Evolutionary conservation across 352 stramenopile species (phyloP).

Genomic region (Phytopythium kandeliae): DNA sequence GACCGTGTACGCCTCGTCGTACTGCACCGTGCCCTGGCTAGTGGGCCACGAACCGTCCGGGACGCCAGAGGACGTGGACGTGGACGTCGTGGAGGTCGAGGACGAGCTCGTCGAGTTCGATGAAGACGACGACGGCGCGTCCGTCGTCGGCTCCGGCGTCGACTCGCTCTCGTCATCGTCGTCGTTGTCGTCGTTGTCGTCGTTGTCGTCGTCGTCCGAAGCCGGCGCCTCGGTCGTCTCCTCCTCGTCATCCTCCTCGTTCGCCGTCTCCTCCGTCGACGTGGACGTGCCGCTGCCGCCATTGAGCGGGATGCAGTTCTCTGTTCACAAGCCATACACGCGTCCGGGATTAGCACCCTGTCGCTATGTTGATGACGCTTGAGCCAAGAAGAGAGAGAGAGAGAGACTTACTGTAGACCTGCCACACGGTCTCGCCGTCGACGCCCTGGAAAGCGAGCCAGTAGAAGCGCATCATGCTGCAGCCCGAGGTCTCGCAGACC

Average conservation of each 20-base stretch:
- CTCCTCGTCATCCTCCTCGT: not conserved
- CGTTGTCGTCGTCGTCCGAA: not conserved
- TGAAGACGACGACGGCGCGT: not conserved
- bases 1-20: conserved; percentile 24
- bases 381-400: not conserved
- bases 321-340: no score
- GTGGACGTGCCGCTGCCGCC: conserved; percentile 16
- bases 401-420: conserved; percentile 30
- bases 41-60: conserved; percentile 23
- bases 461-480: conserved; percentile 37
- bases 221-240: conserved; percentile 2
- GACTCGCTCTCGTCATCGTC: not conserved
- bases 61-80: conserved; percentile 6
- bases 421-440: conserved; percentile 30
- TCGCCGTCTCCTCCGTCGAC: conserved; percentile 2
- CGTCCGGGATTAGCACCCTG: conserved; percentile 6
- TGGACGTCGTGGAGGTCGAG: not conserved
- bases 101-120: conserved; percentile 6
- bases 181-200: not conserved
- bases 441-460: conserved; percentile 34
- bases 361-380: not conserved
- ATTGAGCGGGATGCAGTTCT: conserved; percentile 29
- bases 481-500: conserved; percentile 18
- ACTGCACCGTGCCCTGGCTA: conserved; percentile 19
- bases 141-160: not conserved